These are phyloP conservation scores for Trichophyton mentagrophytes DNA, from an alignment of 2,329 filamentous ascomycete species.

Conservation along the genomic window DNA sequence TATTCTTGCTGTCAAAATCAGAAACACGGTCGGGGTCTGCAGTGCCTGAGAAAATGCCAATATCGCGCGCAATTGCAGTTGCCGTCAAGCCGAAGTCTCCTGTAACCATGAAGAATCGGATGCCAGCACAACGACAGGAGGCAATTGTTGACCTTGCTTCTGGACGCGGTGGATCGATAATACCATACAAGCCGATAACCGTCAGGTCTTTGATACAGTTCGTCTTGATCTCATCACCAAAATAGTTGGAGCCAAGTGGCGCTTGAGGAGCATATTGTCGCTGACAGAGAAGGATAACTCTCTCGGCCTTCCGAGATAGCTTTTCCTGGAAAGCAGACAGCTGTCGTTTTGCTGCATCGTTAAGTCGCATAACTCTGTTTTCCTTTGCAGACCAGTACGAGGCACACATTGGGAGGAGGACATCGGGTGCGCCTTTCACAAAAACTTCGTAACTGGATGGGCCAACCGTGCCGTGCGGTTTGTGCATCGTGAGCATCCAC, in stretches of 20 bases:
- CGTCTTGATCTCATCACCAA: conserved; percentile 43
- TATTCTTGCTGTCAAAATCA: conserved; percentile 43
- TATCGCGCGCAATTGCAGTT: conserved; percentile 57
- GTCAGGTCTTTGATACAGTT: conserved; percentile 39
- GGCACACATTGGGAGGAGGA: conserved; percentile 56
- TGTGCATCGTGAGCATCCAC: conserved; percentile 58
- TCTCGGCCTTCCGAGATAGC: conserved; percentile 56
- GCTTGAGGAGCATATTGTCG: conserved; percentile 40
- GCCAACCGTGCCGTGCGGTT: conserved; percentile 18
- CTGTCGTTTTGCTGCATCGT: conserved; percentile 30
- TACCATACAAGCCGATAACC: conserved; percentile 45
- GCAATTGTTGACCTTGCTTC: conserved; percentile 42
- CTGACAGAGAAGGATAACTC: conserved; percentile 58
- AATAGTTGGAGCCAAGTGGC: conserved; percentile 33
- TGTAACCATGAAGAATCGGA: conserved; percentile 41
- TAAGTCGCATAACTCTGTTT: conserved; percentile 42
- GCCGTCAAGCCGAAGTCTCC: conserved; percentile 67
- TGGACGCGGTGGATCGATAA: conserved; percentile 48
- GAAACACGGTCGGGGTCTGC: conserved; percentile 39
- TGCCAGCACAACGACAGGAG: not conserved
- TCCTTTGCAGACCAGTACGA: conserved; percentile 46
- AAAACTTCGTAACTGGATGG: conserved; percentile 33
- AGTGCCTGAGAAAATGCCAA: conserved; percentile 64
- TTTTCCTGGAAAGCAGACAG: conserved; percentile 51
- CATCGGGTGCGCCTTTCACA: conserved; percentile 67